Evolutionary conservation across 345 rosid species (phyloP).

Genomic region (Turnera subulata): DNA sequence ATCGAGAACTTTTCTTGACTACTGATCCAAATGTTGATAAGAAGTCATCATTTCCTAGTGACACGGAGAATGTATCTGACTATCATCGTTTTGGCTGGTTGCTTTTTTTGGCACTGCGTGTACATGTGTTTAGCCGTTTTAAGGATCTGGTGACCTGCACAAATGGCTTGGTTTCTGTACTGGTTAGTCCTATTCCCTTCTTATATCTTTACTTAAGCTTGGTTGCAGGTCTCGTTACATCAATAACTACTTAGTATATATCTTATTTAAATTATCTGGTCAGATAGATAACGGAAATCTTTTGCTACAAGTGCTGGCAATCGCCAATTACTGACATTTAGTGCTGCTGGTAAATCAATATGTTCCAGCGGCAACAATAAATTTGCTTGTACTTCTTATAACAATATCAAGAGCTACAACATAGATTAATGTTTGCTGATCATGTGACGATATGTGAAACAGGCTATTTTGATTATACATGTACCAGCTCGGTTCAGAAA

Average conservation of each 20-base stretch:
- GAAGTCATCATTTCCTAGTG: slow-evolving; percentile 31
- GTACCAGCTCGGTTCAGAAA: slow-evolving; percentile 71
- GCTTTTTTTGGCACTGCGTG: slow-evolving; percentile 85
- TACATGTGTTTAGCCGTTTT: slow-evolving; percentile 72
- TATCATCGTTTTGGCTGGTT: slow-evolving; percentile 93
- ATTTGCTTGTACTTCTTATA: background rate
- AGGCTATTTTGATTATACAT: slow-evolving; percentile 88
- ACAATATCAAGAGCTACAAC: too few relatives aligned
- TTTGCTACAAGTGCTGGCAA: background rate
- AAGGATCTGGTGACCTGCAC: slow-evolving; percentile 86
- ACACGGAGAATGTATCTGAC: slow-evolving; percentile 38
- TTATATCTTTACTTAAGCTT: background rate
- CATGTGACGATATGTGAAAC: slow-evolving; percentile 23
- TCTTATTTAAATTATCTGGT: background rate
- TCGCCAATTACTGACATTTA: background rate
- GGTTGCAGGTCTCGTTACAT: background rate
- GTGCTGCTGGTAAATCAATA: background rate
- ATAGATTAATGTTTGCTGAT: slow-evolving; percentile 12
- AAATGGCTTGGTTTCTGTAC: slow-evolving; percentile 77
- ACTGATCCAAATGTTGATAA: slow-evolving; percentile 47
- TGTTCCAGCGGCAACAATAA: background rate
- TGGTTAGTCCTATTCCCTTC: slow-evolving; percentile 53
- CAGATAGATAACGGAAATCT: background rate
- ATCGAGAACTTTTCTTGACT: slow-evolving; percentile 60
- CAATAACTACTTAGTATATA: background rate